Evolutionary conservation across 2,329 filamentous ascomycete genomes (phyloP).

Genomic region (Phyllosticta citrichinensis): DNA sequence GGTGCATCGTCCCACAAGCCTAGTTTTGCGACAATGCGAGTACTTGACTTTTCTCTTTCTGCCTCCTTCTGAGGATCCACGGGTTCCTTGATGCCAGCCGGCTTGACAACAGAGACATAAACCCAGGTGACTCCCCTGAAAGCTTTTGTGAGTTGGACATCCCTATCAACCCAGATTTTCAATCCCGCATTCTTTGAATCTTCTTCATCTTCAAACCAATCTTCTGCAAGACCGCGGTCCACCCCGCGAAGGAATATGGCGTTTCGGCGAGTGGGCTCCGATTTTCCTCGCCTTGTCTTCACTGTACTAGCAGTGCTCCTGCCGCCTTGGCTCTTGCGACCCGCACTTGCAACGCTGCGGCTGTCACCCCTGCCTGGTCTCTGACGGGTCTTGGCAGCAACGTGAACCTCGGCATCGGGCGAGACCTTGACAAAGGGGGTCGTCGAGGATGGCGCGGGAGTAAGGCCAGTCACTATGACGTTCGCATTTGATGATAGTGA

Average conservation of each 20-base stretch:
- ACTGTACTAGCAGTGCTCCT: conserved; percentile 66
- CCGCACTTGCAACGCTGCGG: conserved; percentile 69
- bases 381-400: conserved; percentile 81
- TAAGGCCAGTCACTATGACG: conserved; percentile 74
- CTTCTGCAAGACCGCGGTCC: conserved; percentile 56
- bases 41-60: conserved; percentile 47
- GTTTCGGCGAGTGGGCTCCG: conserved; percentile 55
- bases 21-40: conserved; percentile 67
- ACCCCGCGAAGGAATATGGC: conserved; percentile 72
- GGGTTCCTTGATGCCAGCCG: conserved; percentile 62
- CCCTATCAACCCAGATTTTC: conserved; percentile 75
- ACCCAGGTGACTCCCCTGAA: conserved; percentile 70
- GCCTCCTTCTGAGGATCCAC: conserved; percentile 62
- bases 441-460: conserved; percentile 57
- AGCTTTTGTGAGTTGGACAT: conserved; percentile 60
- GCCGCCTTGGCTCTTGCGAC: conserved; percentile 59
- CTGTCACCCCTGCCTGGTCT: conserved; percentile 55
- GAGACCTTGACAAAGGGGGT: conserved; percentile 84
- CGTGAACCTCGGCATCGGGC: conserved; percentile 91
- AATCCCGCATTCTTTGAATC: conserved; percentile 45
- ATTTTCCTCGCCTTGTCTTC: conserved; percentile 45
- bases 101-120: conserved; percentile 75
- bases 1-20: conserved; percentile 78
- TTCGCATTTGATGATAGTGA: conserved; percentile 94
- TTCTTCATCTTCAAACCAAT: conserved; percentile 68